These are phyloP conservation scores for Stentor roeselii DNA, from an alignment of 73 alveolate genomes.

Conservation along the genomic window DNA sequence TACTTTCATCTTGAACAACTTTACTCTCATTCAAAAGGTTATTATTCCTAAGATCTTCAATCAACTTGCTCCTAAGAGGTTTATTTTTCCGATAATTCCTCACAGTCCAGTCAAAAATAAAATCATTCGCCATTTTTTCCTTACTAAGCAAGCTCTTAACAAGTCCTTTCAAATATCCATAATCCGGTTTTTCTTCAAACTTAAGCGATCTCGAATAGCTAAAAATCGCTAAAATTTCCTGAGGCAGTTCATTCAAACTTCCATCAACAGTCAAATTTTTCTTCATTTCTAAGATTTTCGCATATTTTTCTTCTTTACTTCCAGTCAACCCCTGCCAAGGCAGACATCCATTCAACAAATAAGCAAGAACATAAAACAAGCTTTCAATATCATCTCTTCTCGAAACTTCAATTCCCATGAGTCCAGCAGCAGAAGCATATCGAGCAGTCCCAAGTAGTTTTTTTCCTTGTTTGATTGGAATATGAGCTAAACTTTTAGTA, in stretches of 20 bases:
- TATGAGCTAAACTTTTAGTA: slow-evolving; percentile 46
- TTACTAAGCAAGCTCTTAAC: slow-evolving; percentile 1
- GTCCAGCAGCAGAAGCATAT: slow-evolving; percentile 45
- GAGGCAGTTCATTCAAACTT: slow-evolving; percentile 79
- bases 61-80: not conserved
- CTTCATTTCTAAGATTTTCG: slow-evolving; percentile 69
- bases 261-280: slow-evolving; percentile 70
- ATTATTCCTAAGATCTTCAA: not conserved
- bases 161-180: slow-evolving; percentile 29
- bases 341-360: slow-evolving; percentile 77
- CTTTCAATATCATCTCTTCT: slow-evolving; percentile 92
- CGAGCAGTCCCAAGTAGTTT: slow-evolving; percentile 54
- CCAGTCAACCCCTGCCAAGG: slow-evolving; percentile 92
- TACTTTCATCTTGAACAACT: not conserved
- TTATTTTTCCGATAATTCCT: not conserved
- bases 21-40: not conserved
- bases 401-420: slow-evolving; percentile 72
- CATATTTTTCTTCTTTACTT: slow-evolving; percentile 59
- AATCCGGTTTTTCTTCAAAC: slow-evolving; percentile 41
- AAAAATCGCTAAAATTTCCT: slow-evolving; percentile 35
- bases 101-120: slow-evolving; percentile 22
- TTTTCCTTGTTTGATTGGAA: slow-evolving; percentile 44
- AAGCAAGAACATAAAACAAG: slow-evolving; percentile 76
- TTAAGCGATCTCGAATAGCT: slow-evolving; percentile 33
- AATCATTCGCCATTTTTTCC: slow-evolving; percentile 6